Evolutionary conservation across 768 basidiomycete genomes (phyloP).

Genomic region (Kwoniella pini): DNA sequence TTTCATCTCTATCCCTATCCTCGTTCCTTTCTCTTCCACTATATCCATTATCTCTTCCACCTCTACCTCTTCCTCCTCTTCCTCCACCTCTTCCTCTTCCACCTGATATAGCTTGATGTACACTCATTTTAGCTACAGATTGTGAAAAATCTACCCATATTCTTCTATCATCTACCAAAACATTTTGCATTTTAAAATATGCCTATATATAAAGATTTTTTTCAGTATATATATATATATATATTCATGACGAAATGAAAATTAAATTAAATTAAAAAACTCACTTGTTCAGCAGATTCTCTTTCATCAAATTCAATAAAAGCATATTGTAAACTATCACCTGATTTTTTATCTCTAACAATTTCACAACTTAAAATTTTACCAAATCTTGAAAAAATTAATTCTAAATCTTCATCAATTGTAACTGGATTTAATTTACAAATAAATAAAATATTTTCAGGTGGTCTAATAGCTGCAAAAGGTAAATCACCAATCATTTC

Average conservation of each 20-base stretch:
- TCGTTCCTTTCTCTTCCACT: constrained; percentile 22
- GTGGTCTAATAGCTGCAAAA: constrained; percentile 95
- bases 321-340: constrained; percentile 95
- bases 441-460: constrained; percentile 97
- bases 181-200: constrained; percentile 99
- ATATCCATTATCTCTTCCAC: constrained; percentile 58
- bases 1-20: constrained; percentile 1
- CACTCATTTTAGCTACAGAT: constrained; percentile 86
- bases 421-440: constrained; percentile 98
- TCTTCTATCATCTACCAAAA: constrained; percentile 85
- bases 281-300: constrained; percentile 89
- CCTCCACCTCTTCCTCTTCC: constrained; percentile 45
- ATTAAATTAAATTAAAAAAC: constrained; percentile 33
- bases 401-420: constrained; percentile 89
- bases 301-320: constrained; percentile 97
- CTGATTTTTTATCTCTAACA: constrained; percentile 91
- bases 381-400: constrained; percentile 96
- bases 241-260: background rate
- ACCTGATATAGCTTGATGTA: constrained; percentile 62
- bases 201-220: constrained; percentile 65
- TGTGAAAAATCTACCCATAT: constrained; percentile 99
- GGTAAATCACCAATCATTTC: constrained; percentile 99
- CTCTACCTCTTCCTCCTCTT: constrained; percentile 49
- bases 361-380: constrained; percentile 97
- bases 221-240: too few relatives aligned